Conservation (phyloP, 352 stramenopile genomes). For the Phytophthora gonapodyides region DNA sequence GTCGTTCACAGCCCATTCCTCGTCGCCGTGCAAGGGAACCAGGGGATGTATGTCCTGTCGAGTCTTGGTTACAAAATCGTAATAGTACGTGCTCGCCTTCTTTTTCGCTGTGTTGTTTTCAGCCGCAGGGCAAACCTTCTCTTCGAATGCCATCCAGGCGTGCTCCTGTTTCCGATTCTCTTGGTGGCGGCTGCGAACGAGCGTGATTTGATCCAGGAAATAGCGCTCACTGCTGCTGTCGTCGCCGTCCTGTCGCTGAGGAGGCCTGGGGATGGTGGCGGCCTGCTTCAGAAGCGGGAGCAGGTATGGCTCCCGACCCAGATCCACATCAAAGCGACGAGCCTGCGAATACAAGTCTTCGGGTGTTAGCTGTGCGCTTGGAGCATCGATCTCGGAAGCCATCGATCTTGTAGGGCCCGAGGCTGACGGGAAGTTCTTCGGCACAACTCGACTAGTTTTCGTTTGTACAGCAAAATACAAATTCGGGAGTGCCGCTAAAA, state of each 20-base stretch:
- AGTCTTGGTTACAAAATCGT: conserved; percentile 53
- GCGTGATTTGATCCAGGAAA: conserved; percentile 56
- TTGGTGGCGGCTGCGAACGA: conserved; percentile 37
- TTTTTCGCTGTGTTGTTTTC: conserved; percentile 5
- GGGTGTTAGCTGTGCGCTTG: conserved; percentile 30
- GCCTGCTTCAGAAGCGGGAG: conserved; percentile 56
- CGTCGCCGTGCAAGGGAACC: conserved; percentile 34
- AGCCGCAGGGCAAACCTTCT: conserved; percentile 11
- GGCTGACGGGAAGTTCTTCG: neutral
- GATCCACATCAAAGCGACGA: conserved; percentile 45
- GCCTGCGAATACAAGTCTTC: conserved; percentile 56
- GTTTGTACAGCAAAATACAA: no score
- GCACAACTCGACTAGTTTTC: no score
- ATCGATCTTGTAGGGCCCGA: neutral
- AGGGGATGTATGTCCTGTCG: conserved; percentile 45
- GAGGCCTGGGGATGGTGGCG: conserved; percentile 48
- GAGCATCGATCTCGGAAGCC: conserved; percentile 1
- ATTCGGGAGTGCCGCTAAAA: conserved; percentile 8
- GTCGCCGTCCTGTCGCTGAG: conserved; percentile 28
- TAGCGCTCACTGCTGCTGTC: conserved; percentile 40
- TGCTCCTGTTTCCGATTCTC: conserved; percentile 14
- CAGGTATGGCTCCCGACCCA: conserved; percentile 53
- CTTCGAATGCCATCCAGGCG: conserved; percentile 63
- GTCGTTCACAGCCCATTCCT: conserved; percentile 11
- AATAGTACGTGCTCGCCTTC: conserved; percentile 49